phyloP scores from a whole-genome alignment of 2,329 filamentous ascomycete genomes.

The Chaetomium sp. region DNA sequence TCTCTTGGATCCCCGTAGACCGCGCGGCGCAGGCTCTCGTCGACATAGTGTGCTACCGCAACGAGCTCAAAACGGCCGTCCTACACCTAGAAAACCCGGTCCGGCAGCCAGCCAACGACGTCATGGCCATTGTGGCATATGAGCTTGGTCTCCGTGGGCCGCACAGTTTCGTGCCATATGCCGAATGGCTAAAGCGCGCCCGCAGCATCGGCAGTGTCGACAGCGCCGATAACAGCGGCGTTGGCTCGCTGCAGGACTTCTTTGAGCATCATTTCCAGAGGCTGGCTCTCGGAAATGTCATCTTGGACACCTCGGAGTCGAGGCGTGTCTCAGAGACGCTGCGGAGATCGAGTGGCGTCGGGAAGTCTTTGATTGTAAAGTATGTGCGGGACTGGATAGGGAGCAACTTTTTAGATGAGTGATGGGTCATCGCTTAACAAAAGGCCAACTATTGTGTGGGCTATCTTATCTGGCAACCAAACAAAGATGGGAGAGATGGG shows the following conservation, averaged over 20 bases:
- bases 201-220: not conserved
- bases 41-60: not conserved
- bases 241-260: not conserved
- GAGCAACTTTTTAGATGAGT: no score
- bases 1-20: not conserved
- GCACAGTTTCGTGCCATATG: not conserved
- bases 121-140: not conserved
- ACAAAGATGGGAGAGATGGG: no score
- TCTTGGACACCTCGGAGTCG: not conserved
- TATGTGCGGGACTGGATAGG: not conserved
- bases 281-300: not conserved
- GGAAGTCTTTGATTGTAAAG: not conserved
- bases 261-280: not conserved
- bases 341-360: not conserved
- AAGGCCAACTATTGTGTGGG: no score
- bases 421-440: no score
- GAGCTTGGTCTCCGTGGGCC: not conserved
- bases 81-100: not conserved
- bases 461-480: no score
- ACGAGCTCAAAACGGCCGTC: not conserved
- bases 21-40: not conserved
- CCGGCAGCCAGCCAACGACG: not conserved
- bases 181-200: not conserved
- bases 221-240: no score
- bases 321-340: not conserved